Base-by-base conservation (phyloP, 345 rosid genomes). In the Punica granatum region DNA sequence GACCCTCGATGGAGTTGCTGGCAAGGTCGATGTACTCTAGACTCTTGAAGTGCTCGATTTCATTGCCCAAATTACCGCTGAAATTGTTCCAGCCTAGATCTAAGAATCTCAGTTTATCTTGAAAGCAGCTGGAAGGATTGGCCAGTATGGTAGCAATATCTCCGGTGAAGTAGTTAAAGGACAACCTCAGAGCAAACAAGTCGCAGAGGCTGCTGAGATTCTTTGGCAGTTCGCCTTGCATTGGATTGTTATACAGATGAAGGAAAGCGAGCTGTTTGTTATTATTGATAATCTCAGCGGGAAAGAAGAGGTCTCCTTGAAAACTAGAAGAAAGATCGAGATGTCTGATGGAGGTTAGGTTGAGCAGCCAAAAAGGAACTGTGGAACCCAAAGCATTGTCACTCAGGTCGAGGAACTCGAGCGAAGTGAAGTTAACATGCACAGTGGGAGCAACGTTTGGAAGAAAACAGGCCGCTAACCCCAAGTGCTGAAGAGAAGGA, bases 1-100 rank as follows among this genome's bases (percentile, higher is more conserved):
- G 54, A 63, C 78, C 76, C 0, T 63, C 76, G n/a, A n/a, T n/a
- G n/a, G 69, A 80, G 51, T 74, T 74, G 0, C 1, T 2, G 3
- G 56, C 4, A 3, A 76, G 53, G 19, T 1, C 15, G 31, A 76
- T 32, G 30, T 13, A 26, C 32, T 34, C 35, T 1, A 76, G 42
- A 14, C 30, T 15, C 30, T 59, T 66, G 56, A 80, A 71, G 15
- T 10, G 31, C 11, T 11, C 42, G 33, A 74, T 14, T 32, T 60
- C 65, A 71, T 59, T 33, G 39, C 60, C 41, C 48, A 80, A 1
- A 14, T 71, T 70, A 25, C 80, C 70, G 28, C 0, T 48, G 43
- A 66, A 31, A 19, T 66, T 66, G 28, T 65, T 65, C 11, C 4
- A 7, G 10, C 11, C 16, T 3, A 32, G 21, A 32, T 48, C 59